Percentiles rank a stretch among this genome's conserved stretches.
These are phyloP conservation scores for Trypanosoma caninum DNA, from an alignment of 208 protist genomes.

Conservation along the genomic window DNA sequence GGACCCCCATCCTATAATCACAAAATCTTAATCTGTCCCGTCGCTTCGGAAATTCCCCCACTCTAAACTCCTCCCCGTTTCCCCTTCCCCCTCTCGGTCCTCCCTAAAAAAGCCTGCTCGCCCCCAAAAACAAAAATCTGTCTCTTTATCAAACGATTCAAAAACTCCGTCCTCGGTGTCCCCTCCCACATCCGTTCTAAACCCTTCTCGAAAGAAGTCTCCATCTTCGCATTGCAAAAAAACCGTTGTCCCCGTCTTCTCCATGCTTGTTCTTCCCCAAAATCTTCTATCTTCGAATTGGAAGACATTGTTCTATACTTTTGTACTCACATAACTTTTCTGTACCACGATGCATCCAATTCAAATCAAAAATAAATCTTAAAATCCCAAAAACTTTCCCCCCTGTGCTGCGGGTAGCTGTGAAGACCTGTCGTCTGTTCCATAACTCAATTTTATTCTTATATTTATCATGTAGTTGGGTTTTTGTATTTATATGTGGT, in stretches of 20 bases:
- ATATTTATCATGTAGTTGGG: conserved; percentile 26
- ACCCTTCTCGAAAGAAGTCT: conserved; percentile 27
- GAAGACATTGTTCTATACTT: conserved; percentile 28
- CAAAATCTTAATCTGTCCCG: conserved; percentile 18
- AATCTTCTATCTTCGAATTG: conserved; percentile 36
- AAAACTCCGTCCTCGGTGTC: conserved; percentile 25
- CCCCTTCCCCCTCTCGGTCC: conserved; percentile 24
- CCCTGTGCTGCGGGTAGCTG: conserved; percentile 4
- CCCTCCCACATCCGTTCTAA: conserved; percentile 32
- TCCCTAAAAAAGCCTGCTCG: conserved; percentile 31
- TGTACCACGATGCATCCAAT: conserved; percentile 29
- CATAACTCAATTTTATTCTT: too few relatives aligned
- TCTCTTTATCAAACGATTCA: conserved; percentile 17
- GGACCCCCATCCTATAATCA: conserved; percentile 6
- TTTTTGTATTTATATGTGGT: conserved; percentile 7
- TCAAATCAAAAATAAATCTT: conserved; percentile 20
- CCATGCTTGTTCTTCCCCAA: conserved; percentile 43
- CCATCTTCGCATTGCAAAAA: conserved; percentile 39
- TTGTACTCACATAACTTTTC: conserved; percentile 39
- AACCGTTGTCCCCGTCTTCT: conserved; percentile 40
- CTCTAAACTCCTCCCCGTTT: conserved; percentile 26
- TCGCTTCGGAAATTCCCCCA: conserved; percentile 18
- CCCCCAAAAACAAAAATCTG: conserved; percentile 26
- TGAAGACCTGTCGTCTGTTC: too few relatives aligned
- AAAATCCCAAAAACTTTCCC: conserved; percentile 13